phyloP scores from a whole-genome alignment of 371 early-diverging fungal species.

The Mucor irregularis region DNA sequence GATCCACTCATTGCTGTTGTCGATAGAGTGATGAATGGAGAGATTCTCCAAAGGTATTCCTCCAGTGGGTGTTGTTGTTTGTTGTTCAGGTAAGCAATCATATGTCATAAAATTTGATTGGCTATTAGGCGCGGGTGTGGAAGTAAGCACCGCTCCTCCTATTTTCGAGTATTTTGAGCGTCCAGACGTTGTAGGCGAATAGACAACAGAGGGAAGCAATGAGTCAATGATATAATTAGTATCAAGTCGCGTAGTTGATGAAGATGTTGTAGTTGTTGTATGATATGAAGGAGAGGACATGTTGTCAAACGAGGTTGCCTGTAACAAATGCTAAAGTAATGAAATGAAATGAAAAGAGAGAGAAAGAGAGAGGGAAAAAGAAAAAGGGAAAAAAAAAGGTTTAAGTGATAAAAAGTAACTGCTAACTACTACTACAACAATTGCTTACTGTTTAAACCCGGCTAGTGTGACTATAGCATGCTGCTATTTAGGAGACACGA shows the following conservation, averaged over 20 bases:
- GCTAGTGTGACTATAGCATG: slow-evolving; percentile 31
- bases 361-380: slow-evolving; percentile 4
- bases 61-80: not conserved
- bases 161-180: not conserved
- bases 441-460: no score
- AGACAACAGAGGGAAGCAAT: not conserved
- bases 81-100: not conserved
- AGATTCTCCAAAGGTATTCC: slow-evolving; percentile 12
- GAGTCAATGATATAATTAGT: not conserved
- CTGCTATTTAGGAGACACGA: slow-evolving; percentile 28
- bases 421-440: no score
- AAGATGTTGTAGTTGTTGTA: no score
- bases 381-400: slow-evolving; percentile 16
- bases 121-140: not conserved
- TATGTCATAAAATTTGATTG: not conserved
- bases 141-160: not conserved
- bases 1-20: slow-evolving; percentile 9
- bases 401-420: slow-evolving; percentile 21
- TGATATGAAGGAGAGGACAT: no score
- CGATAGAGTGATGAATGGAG: slow-evolving; percentile 3
- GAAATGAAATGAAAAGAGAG: not conserved
- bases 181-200: not conserved
- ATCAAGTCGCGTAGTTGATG: slow-evolving; percentile 3
- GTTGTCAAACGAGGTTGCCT: no score
- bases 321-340: not conserved